A percentile compares a stretch with the other conserved stretches of the same genome.
Conservation (phyloP, 2,329 filamentous ascomycete species). For the Pyricularia sp. region DNA sequence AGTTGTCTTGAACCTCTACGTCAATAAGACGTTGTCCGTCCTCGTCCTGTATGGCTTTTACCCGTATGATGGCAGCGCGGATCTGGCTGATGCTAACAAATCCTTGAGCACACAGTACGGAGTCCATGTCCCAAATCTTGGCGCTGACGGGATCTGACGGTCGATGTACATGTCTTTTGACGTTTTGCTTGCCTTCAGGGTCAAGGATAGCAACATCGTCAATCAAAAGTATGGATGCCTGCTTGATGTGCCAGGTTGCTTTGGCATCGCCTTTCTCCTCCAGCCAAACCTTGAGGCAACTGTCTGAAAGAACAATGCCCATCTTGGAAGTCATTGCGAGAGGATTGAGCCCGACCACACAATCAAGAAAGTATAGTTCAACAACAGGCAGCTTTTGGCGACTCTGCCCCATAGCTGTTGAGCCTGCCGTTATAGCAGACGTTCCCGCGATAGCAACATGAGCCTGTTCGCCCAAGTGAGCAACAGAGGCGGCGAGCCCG, state of each 20-base stretch:
- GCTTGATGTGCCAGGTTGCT: conserved; percentile 56
- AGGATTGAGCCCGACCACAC: conserved; percentile 74
- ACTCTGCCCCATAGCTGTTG: not conserved
- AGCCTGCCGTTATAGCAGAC: conserved; percentile 7
- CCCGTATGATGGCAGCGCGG: conserved; percentile 59
- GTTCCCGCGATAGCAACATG: conserved; percentile 32
- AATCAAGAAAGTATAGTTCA: conserved; percentile 68
- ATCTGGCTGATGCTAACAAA: conserved; percentile 82
- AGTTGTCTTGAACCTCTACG: conserved; percentile 70
- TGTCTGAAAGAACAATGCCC: conserved; percentile 65
- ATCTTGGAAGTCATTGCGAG: conserved; percentile 62
- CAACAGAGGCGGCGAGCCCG: conserved; percentile 66
- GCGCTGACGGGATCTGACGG: conserved; percentile 13
- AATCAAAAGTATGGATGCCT: conserved; percentile 70
- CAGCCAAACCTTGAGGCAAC: conserved; percentile 54
- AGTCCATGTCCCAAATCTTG: conserved; percentile 32
- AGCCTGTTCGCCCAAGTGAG: conserved; percentile 56
- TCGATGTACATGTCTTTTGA: conserved; percentile 10
- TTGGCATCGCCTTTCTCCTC: conserved; percentile 52
- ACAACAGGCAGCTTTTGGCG: conserved; percentile 47
- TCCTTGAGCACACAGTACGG: conserved; percentile 49
- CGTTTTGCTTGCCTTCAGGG: conserved; percentile 24
- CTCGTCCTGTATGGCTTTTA: conserved; percentile 44
- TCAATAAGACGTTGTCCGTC: conserved; percentile 56
- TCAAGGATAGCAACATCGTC: conserved; percentile 50